Base-by-base conservation (phyloP, 805 yeast genomes). In the Yamadazyma sp. region DNA sequence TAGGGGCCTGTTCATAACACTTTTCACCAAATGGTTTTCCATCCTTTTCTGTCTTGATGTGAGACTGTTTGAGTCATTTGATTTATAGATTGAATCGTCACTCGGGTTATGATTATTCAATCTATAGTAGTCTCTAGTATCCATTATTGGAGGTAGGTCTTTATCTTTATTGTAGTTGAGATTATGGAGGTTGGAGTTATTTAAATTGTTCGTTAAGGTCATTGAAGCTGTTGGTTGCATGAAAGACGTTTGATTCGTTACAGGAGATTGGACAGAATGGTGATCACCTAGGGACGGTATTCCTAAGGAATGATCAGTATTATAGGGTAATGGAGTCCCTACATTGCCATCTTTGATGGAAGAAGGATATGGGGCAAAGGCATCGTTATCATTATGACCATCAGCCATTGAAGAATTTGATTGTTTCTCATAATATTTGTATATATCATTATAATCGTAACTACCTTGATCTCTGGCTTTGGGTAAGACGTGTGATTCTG, bases 1-100 rank as follows among this genome's bases (percentile, higher is more conserved):
- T 23, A 61, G 40, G 1, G 68, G 63, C 7, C 54, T 46, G 41
- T 61, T 55, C 68, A 63, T 62, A 2, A 62, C 65, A 23, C 44
- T 37, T 30, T 46, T 50, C 5, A 63, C 53, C 32, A 63, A 48
- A 7, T 52, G 50, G 23, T 46, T 42, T 35, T 61, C 67, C 33
- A 60, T 33, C 8, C 41, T 44, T 36, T 49, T 50, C 23, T 47
- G 52, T 14, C 42, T 39, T 6, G 63, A 53, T 3, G 39, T 28
- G 23, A 54, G 15, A 32, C 60, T 56, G 12, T 33, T 42, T 6
- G 37, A 17, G 10, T 49, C 58, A 27, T 17, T 35, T 12, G 29
- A 27, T n/a, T 15, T 33, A 18, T 38, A 38, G 4, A 38, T 16
- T 4, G 42, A 30, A 10, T 34, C 23, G 6, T 16, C 18, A 31